Percentiles rank a stretch among this genome's conserved stretches.
Conservation (phyloP, 768 basidiomycete genomes). For the Hemileccinum impolitum region DNA sequence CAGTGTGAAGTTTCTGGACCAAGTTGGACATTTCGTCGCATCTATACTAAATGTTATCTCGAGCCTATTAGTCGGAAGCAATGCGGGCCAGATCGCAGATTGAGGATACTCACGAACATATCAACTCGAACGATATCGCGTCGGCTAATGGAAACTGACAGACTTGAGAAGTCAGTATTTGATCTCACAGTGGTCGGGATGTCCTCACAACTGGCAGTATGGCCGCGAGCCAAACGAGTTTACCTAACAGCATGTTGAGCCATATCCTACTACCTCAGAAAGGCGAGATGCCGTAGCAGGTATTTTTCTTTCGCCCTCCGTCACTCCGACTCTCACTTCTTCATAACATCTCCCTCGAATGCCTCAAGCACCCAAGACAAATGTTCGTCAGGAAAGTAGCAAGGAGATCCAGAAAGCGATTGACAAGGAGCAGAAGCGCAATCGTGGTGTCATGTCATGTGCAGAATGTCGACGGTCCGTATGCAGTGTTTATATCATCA, state of each 20-base stretch:
- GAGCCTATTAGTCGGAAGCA: neutral
- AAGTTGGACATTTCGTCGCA: too few relatives aligned
- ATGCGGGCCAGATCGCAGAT: neutral
- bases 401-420: slow-evolving; percentile 45
- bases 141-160: too few relatives aligned
- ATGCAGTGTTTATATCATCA: slow-evolving; percentile 5
- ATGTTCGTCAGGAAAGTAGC: slow-evolving; percentile 32
- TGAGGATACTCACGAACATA: too few relatives aligned
- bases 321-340: neutral
- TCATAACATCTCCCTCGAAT: slow-evolving; percentile 25
- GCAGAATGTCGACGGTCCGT: slow-evolving; percentile 61
- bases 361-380: slow-evolving; percentile 51
- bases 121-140: too few relatives aligned
- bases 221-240: too few relatives aligned
- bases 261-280: neutral
- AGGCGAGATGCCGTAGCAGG: neutral
- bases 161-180: too few relatives aligned
- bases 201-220: too few relatives aligned
- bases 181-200: too few relatives aligned
- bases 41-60: too few relatives aligned
- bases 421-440: slow-evolving; percentile 65
- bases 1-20: too few relatives aligned
- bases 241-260: neutral
- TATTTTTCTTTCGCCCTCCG: slow-evolving; percentile 1
- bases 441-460: slow-evolving; percentile 51